Base-by-base conservation (phyloP, 768 basidiomycete species). In the Leucocoprinus leucothites region DNA sequence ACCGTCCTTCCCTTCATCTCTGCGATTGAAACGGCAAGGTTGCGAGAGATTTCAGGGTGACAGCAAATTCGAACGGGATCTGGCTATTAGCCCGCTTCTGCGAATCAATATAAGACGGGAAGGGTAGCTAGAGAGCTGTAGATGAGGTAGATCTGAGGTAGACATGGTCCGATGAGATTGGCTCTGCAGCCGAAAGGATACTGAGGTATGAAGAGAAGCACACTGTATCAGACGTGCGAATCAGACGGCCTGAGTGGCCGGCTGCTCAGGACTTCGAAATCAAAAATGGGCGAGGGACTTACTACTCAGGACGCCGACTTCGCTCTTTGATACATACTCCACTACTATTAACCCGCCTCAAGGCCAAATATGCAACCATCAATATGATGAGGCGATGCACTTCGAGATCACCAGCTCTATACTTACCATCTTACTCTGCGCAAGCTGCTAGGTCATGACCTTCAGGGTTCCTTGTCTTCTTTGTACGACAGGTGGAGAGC, bases 321-420 rank as follows among this genome's bases (percentile, higher is more conserved):
- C 28, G 40, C 11, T 21, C 13, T 18, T 41, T 49, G 40, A 56
- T 34, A 7, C 25, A 22, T 26, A 34, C 31, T 43, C 40, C 38
- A 55, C 22, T 24, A n/a, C 19, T 26, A 25, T 41, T 41, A 34
- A 42, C 38, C 11, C 35, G 28, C 54, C 54, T 49, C 48, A 43
- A 49, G 54, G 48, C 54, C 26, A 28, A 49, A 43, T 42, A 16
- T 19, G 48, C 54, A 56, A 56, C 54, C 54, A 49, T 56, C 54
- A 49, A 14, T 21, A 16, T 19, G 43, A 42, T 36, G 38, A 14
- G 21, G 44, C 26, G 43, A 9, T 45, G 28, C 40, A 24, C 5
- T 11, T 53, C 42, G 44, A 56, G 19, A 49, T 34, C 54, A 49
- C 48, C 14, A 21, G 47, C 40, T 53, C 45, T 18, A 19, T 4